A percentile compares a stretch with the other conserved stretches of the same genome.
Conservation (phyloP, 371 early-diverging fungal species). For the Mucor saturninus region DNA sequence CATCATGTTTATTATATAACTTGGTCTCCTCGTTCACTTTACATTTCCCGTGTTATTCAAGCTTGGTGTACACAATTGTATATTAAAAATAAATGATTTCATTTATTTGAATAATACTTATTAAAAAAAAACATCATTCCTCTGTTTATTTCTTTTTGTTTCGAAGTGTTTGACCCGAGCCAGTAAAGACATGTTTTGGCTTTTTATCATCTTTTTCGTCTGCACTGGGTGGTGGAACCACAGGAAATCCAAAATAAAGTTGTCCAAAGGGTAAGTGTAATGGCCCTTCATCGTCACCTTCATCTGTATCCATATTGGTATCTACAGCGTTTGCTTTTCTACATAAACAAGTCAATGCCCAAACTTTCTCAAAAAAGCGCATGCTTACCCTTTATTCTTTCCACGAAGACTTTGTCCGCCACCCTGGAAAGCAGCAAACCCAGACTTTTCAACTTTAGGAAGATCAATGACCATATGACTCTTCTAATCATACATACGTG, state of each 20-base stretch:
- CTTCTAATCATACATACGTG: conserved; percentile 37
- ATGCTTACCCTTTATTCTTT: conserved; percentile 44
- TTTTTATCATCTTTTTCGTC: conserved; percentile 25
- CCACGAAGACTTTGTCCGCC: conserved; percentile 47
- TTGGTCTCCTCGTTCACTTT: conserved; percentile 50
- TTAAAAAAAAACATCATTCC: background rate
- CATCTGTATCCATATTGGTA: conserved; percentile 28
- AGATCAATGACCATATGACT: conserved; percentile 55
- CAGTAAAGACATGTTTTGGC: conserved; percentile 27
- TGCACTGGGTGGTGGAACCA: conserved; percentile 50
- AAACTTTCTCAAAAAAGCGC: background rate
- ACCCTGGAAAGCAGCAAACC: conserved; percentile 46
- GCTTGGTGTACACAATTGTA: conserved; percentile 42
- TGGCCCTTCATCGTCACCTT: conserved; percentile 69
- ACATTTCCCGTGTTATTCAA: conserved; percentile 36
- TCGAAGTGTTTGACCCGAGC: conserved; percentile 48
- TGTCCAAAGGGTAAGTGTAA: conserved; percentile 88
- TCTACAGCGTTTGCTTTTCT: conserved; percentile 11
- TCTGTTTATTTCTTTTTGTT: conserved; percentile 37
- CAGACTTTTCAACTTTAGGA: conserved; percentile 46
- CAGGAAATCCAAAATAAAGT: conserved; percentile 87
- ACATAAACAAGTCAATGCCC: background rate
- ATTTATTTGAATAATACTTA: background rate
- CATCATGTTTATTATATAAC: conserved; percentile 40
- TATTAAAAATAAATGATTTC: conserved; percentile 15